Conservation (phyloP, 2,329 filamentous ascomycete genomes). For the Phyllachora maydis region DNA sequence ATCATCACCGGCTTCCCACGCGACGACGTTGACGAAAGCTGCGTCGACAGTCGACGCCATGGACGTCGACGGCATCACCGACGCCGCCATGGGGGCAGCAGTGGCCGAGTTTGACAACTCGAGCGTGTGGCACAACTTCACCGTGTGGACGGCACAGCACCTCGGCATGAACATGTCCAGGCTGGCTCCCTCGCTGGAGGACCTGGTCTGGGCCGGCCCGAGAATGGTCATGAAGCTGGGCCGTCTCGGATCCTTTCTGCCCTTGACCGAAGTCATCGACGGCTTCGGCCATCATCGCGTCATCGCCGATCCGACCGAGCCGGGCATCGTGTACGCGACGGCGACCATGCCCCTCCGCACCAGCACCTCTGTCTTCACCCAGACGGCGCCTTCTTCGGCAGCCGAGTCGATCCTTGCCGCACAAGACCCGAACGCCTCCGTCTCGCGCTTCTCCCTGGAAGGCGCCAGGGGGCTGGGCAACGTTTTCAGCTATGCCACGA, state of each 20-base stretch:
- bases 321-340: slow-evolving; percentile 11
- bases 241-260: slow-evolving; percentile 41
- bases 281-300: slow-evolving; percentile 35
- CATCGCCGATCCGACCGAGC: slow-evolving; percentile 35
- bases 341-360: slow-evolving; percentile 21
- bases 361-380: slow-evolving; percentile 26
- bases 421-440: slow-evolving; percentile 17
- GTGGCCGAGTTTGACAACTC: slow-evolving; percentile 15
- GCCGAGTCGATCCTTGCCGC: slow-evolving; percentile 21
- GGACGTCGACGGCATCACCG: slow-evolving; percentile 3
- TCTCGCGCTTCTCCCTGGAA: slow-evolving; percentile 32
- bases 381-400: slow-evolving; percentile 13
- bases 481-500: slow-evolving; percentile 77
- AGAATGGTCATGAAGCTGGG: slow-evolving; percentile 49
- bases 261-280: slow-evolving; percentile 37
- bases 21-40: no score
- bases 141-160: slow-evolving; percentile 27
- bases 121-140: slow-evolving; percentile 32
- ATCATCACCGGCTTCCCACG: no score
- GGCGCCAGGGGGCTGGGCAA: slow-evolving; percentile 54
- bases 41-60: no score
- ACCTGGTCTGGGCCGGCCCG: slow-evolving; percentile 48
- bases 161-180: slow-evolving; percentile 30
- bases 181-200: slow-evolving; percentile 42
- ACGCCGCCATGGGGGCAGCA: slow-evolving; percentile 6